A percentile compares a stretch with the other conserved stretches of the same genome.
phyloP scores from a whole-genome alignment of 2,329 filamentous ascomycete species.

The Rhytidhysteron rufulum region DNA sequence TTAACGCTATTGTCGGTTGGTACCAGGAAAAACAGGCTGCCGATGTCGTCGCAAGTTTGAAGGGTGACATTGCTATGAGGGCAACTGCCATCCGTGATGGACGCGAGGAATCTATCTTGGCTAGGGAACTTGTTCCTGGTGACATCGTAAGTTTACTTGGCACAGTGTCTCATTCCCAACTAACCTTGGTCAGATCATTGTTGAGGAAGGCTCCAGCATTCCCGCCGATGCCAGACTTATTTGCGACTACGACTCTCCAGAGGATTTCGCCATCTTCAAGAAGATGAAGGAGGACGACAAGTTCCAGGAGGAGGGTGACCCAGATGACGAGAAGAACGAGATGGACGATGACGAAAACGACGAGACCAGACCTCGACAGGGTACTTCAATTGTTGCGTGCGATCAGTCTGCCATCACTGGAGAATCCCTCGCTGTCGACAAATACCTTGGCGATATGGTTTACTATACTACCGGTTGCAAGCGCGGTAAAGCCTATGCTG shows the following conservation, averaged over 20 bases:
- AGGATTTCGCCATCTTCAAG: conserved; percentile 64
- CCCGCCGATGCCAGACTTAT: conserved; percentile 69
- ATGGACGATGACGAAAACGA: conserved; percentile 55
- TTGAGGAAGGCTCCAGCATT: conserved; percentile 69
- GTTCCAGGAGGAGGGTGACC: conserved; percentile 54
- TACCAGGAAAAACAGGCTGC: conserved; percentile 79
- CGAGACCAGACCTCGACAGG: conserved; percentile 51
- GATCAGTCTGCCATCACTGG: conserved; percentile 80
- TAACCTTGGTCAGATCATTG: conserved; percentile 50
- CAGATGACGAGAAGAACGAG: conserved; percentile 51
- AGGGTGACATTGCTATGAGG: conserved; percentile 77
- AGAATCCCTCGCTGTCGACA: conserved; percentile 74
- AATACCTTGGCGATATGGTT: conserved; percentile 71
- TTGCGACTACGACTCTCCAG: conserved; percentile 66
- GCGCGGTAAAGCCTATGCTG: conserved; percentile 70
- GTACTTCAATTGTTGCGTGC: conserved; percentile 65
- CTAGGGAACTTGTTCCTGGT: conserved; percentile 70
- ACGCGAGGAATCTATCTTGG: conserved; percentile 64
- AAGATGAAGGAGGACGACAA: conserved; percentile 55
- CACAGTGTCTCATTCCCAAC: too few relatives aligned
- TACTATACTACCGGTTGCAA: conserved; percentile 82
- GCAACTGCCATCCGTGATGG: conserved; percentile 65
- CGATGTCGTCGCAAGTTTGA: conserved; percentile 69
- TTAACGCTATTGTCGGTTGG: conserved; percentile 75
- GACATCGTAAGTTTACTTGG: conserved; percentile 58